Base-by-base conservation (phyloP, 768 basidiomycete species). In the Termitomyces titanicus region DNA sequence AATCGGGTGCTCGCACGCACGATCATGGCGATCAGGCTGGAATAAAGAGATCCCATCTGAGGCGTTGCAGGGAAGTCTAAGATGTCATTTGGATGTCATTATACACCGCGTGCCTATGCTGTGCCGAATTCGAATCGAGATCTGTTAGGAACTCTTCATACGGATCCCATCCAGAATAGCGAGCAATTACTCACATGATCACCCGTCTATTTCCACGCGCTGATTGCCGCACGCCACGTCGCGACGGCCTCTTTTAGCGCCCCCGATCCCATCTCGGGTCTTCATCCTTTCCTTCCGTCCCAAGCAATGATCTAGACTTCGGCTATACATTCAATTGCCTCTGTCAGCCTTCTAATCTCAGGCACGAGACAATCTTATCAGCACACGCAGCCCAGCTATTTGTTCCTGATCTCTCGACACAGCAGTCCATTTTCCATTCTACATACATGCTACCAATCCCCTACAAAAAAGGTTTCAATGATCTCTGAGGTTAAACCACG, bases 11-110 rank as follows among this genome's bases (percentile, higher is more conserved):
- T n/a, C 68, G 69, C 75, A 81, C 79, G 76, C 81, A 79, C 79
- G 80, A 80, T 82, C 81, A 81, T 80, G 81, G 78, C 80, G 80
- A 81, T 82, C 81, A 80, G 74, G 68, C 63, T 70, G 72, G 72
- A 68, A 67, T 65, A 67, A 66, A 54, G 67, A 75, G 74, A 78
- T 78, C 64, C 61, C 61, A 78, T 80, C 77, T 67, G 47, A 9
- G 5, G 47, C 33, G 34, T 48, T 48, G 64, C 66, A 70, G 70
- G 66, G 66, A 72, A 70, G 72, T 70, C 66, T 67, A 69, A 64
- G 66, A 70, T 75, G 71, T 74, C 71, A 77, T 79, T 72, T 69
- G 64, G 66, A 72, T 69, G 74, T 45, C 43, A 27, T 44, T 47
- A 33, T 34, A 8, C 47, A 70, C 79, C 81, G 79, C 79, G 79